Percentiles rank a stretch among this genome's conserved stretches.
Evolutionary conservation across 352 stramenopile species (phyloP).

Genomic region (Nothophytophthora sp.): DNA sequence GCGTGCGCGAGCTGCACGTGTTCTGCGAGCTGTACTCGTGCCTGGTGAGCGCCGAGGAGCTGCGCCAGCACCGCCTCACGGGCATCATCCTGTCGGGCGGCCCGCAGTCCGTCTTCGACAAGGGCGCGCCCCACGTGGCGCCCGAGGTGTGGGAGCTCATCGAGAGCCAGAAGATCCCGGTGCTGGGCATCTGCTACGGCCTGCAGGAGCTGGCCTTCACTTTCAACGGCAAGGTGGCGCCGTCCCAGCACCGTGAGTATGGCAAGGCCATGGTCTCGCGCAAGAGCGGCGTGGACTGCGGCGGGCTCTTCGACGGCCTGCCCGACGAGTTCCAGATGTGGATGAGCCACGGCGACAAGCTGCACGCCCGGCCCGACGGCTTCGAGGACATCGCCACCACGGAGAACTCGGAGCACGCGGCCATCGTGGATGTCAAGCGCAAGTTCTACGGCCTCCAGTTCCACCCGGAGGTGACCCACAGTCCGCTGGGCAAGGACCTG

Average conservation of each 20-base stretch:
- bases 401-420: constrained; percentile 92
- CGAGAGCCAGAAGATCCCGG: constrained; percentile 94
- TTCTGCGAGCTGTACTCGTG: constrained; percentile 99
- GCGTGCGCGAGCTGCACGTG: constrained; percentile 97
- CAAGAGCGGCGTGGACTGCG: constrained; percentile 54
- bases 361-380: constrained; percentile 93
- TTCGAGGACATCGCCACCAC: constrained; percentile 90
- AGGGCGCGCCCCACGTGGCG: constrained; percentile 94
- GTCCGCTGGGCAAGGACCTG: constrained; percentile 93
- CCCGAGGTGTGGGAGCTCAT: constrained; percentile 97
- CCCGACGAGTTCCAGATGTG: constrained; percentile 97
- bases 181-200: constrained; percentile 99
- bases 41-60: constrained; percentile 92
- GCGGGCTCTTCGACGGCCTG: constrained; percentile 89
- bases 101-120: constrained; percentile 97
- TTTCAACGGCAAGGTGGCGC: constrained; percentile 94
- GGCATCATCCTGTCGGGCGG: constrained; percentile 99
- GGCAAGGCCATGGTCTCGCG: constrained; percentile 94
- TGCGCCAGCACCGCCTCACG: constrained; percentile 93
- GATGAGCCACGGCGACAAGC: constrained; percentile 99
- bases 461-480: constrained; percentile 98
- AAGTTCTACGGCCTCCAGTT: constrained; percentile 99
- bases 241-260: constrained; percentile 96
- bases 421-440: constrained; percentile 94
- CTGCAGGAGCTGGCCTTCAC: constrained; percentile 96